Conservation (phyloP, 2,329 filamentous ascomycete genomes). For the Phyllosticta ampelicida region DNA sequence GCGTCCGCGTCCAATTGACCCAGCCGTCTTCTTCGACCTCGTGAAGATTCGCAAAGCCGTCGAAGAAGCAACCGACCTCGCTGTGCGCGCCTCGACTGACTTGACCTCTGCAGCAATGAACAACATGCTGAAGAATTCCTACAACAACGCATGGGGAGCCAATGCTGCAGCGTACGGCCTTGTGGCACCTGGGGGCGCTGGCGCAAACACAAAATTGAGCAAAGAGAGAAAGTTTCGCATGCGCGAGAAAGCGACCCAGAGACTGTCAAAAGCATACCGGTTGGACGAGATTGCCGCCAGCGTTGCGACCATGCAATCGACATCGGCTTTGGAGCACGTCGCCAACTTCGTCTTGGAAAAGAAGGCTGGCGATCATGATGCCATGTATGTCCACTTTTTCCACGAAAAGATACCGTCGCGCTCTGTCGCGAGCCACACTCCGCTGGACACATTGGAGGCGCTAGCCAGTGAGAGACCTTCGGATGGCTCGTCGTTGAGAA, state of each 20-base stretch:
- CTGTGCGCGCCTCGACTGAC: constrained; percentile 66
- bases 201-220: constrained; percentile 53
- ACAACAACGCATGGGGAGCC: constrained; percentile 38
- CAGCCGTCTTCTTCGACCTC: constrained; percentile 71
- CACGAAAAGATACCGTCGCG: constrained; percentile 78
- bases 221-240: constrained; percentile 67
- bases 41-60: constrained; percentile 71
- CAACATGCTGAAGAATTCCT: constrained; percentile 40
- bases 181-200: constrained; percentile 42
- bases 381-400: constrained; percentile 85
- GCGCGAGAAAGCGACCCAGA: constrained; percentile 68
- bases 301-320: constrained; percentile 73
- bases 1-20: constrained; percentile 65
- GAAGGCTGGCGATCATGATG: constrained; percentile 56
- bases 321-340: constrained; percentile 66
- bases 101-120: constrained; percentile 54
- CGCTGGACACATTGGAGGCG: constrained; percentile 53
- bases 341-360: constrained; percentile 62
- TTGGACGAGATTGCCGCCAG: constrained; percentile 76
- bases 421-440: constrained; percentile 61
- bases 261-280: constrained; percentile 65
- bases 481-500: constrained; percentile 58
- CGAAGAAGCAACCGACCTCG: constrained; percentile 68
- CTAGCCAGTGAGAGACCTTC: constrained; percentile 54
- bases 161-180: constrained; percentile 46